These are phyloP conservation scores for Cinchona pubescens DNA, from an alignment of 257 asterid species.

Conservation along the genomic window DNA sequence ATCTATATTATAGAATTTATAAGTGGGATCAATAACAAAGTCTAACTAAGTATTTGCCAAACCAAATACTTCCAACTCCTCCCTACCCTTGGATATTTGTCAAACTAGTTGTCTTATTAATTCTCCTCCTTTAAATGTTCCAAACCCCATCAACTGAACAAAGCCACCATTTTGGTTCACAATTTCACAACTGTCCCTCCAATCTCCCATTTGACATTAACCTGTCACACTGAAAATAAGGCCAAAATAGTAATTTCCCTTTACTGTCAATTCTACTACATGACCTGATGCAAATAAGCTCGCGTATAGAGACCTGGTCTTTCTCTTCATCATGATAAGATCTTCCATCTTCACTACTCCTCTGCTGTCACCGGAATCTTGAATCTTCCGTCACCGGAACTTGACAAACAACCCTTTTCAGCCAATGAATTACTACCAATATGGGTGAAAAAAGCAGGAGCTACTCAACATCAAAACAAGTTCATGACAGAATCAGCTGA, in stretches of 20 bases:
- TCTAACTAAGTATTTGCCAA: no score
- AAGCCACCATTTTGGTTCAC: background rate
- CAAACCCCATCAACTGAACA: background rate
- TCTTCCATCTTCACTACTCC: slow-evolving; percentile 11
- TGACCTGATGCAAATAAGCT: slow-evolving; percentile 27
- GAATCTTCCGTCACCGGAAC: slow-evolving; percentile 20
- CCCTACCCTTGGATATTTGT: background rate
- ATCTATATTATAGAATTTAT: no score
- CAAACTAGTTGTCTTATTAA: slow-evolving; percentile 10
- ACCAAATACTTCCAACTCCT: slow-evolving; percentile 9
- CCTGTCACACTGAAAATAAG: background rate
- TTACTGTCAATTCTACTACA: slow-evolving; percentile 22
- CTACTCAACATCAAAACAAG: slow-evolving; percentile 4
- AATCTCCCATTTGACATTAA: no score
- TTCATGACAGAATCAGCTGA: background rate
- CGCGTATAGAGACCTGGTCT: slow-evolving; percentile 23
- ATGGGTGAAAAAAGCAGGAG: slow-evolving; percentile 48
- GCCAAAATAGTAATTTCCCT: background rate
- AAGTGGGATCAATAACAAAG: no score
- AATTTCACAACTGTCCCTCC: background rate
- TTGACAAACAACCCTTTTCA: background rate
- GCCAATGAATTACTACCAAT: slow-evolving; percentile 16
- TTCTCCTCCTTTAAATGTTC: slow-evolving; percentile 3
- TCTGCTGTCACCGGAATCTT: slow-evolving; percentile 41
- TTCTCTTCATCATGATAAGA: slow-evolving; percentile 33